Percentiles rank a stretch among this genome's conserved stretches.
These are phyloP conservation scores for Fusarium clavum DNA, from an alignment of 2,329 filamentous ascomycete genomes.

Conservation along the genomic window DNA sequence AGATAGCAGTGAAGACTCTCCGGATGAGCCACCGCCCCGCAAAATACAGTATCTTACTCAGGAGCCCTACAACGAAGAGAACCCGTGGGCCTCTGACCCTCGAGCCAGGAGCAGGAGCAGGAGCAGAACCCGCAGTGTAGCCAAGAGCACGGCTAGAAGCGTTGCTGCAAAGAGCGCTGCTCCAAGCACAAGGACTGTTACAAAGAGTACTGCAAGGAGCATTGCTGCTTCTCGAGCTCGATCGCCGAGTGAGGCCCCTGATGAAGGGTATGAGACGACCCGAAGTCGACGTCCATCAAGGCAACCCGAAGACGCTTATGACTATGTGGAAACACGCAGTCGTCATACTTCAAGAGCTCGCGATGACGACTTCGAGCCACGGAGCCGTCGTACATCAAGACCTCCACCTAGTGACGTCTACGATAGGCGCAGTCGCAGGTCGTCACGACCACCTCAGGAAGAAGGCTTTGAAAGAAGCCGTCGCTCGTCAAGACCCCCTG, in stretches of 20 bases:
- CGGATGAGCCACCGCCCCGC: conserved; percentile 25
- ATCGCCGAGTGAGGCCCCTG: conserved; percentile 47
- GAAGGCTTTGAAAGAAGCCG: conserved; percentile 56
- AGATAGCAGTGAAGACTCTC: conserved; percentile 45
- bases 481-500: conserved; percentile 53
- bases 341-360: conserved; percentile 33
- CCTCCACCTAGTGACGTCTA: conserved; percentile 42
- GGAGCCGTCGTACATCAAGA: conserved; percentile 35
- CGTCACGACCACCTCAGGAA: conserved; percentile 50
- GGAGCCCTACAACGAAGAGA: conserved; percentile 37
- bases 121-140: conserved; percentile 33
- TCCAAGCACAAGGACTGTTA: conserved; percentile 34
- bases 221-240: conserved; percentile 34
- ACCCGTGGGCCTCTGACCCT: conserved; percentile 22
- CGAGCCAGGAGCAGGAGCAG: conserved; percentile 37
- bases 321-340: conserved; percentile 39
- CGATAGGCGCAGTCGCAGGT: conserved; percentile 56
- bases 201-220: conserved; percentile 41
- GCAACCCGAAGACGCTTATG: conserved; percentile 42
- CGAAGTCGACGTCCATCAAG: conserved; percentile 56
- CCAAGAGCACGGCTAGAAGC: conserved; percentile 34
- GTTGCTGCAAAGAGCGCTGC: conserved; percentile 33
- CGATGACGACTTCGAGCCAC: conserved; percentile 33
- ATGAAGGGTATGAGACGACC: conserved; percentile 50
- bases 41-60: conserved; percentile 44